phyloP scores from a whole-genome alignment of 805 yeast genomes.

The Lipomyces yamanashiensis region DNA sequence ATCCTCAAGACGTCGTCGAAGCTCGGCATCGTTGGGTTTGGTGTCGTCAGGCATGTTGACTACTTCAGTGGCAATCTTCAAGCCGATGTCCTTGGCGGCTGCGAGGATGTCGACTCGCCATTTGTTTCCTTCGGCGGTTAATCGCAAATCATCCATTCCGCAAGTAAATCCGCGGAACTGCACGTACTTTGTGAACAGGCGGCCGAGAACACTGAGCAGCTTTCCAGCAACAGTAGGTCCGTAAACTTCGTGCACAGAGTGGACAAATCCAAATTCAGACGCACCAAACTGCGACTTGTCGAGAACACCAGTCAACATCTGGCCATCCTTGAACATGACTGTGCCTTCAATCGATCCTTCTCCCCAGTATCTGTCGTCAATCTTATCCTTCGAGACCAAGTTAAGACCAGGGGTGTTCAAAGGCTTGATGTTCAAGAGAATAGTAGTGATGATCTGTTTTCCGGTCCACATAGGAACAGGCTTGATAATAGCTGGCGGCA shows the following conservation, averaged over 20 bases:
- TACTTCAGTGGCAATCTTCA: conserved; percentile 92
- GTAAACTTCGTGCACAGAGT: conserved; percentile 92
- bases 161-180: conserved; percentile 94
- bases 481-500: conserved; percentile 87
- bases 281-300: conserved; percentile 99
- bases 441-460: conserved; percentile 93
- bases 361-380: conserved; percentile 96
- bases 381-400: conserved; percentile 78
- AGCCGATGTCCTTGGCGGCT: conserved; percentile 80
- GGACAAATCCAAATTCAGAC: conserved; percentile 93
- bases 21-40: conserved; percentile 67
- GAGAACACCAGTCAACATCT: conserved; percentile 84
- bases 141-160: conserved; percentile 98
- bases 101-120: conserved; percentile 85
- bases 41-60: conserved; percentile 69
- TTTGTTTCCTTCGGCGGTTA: conserved; percentile 84
- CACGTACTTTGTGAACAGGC: conserved; percentile 91
- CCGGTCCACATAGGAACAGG: conserved; percentile 97
- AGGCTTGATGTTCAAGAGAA: conserved; percentile 86
- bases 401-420: conserved; percentile 88
- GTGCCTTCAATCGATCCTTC: conserved; percentile 79
- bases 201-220: conserved; percentile 87
- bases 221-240: conserved; percentile 91
- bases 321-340: conserved; percentile 86
- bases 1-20: conserved; percentile 87